Evolutionary conservation across 2,329 filamentous ascomycete genomes (phyloP), one percentile per base, ranked within the genome.

Genomic region (Nemania sp.): DNA sequence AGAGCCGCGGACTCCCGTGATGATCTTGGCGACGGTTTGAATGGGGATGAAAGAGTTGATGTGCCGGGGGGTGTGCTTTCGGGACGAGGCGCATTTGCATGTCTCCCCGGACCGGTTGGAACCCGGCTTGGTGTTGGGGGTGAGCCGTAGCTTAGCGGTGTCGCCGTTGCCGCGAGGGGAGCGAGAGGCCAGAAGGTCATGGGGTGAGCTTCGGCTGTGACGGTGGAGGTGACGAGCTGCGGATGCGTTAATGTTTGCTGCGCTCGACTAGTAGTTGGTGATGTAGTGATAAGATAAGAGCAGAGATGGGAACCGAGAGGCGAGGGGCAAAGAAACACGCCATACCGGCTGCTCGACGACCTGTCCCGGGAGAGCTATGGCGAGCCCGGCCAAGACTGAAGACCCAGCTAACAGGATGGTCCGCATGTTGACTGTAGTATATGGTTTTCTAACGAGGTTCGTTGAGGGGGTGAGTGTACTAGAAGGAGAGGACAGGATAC

Each of bases 171-270:
- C 10, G 61, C 65, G 11, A 67, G 67, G 2, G 62, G 64, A 13
- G 57, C 42, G 54, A 73, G 64, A 20, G 68, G 51, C 39, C 62
- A 62, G 62, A 70, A 66, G 17, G 64, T 70, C 47, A 73, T 50
- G 17, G 71, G 71, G 37, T 73, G 71, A 43, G 71, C 71, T 12
- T 67, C 69, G 48, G 61, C 66, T 1, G 68, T 72, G 56, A 73
- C 46, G 47, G 70, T 73, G 42, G 69, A 68, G 37, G 55, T 63
- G 17, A 37, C 34, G 21, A 55, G n/a, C 65, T 71, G 21, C 35
- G 35, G 52, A 17, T 9, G 1, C 10, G 25, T 53, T 10, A 48
- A 21, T 32, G 17, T 6, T 10, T 25, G 9, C 12, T 25, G 9
- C 12, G 7, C n/a, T 37, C 35, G 3, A n/a, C 12, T 52, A 11